Base-by-base conservation (phyloP, 176 grass and related monocot species). In the Saccharum officinarum region DNA sequence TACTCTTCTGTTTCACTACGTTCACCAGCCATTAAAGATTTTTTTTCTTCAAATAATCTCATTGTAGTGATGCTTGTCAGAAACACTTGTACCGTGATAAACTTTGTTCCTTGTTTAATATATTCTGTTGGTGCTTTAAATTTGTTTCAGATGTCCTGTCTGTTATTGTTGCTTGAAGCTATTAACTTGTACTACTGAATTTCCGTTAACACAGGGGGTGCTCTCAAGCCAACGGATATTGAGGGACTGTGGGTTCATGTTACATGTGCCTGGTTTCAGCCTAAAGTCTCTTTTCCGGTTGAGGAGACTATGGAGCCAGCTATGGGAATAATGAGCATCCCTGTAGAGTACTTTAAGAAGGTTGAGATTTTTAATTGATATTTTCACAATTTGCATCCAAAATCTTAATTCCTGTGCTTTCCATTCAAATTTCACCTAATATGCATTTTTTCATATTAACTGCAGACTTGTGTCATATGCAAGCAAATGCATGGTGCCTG, bases 261-360 rank as follows among this genome's bases (percentile, higher is more conserved):
- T 50, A 96, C 90, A 76, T 99, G 97, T 76, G 93, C 93, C 25
- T 99, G 97, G 97, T 99, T 92, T 89, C 97, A 94, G 76, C 97
- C 93, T 73, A 89, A 92, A 86, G 91, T 96, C 17, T 86, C 89
- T 10, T 99, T 99, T 87, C 88, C 78, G 38, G 74, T 90, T 88
- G 91, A 89, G 15, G 76, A 91, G 54, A 92, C 69, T 30, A 99
- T 99, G 97, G 93, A 99, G 78, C 97, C 94, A 86, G 97, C 97
- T 77, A 76, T 87, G 72, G 94, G 92, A 33, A 80, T 99, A 89
- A 89, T 99, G 69, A 94, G 71, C 71, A 93, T 99, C 44, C 86
- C 92, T 79, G 78, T 86, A 68, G 93, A 89, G 73, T 91, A 89
- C 59, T 99, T 94, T 87, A 94, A 83, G 47, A 99, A 99, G 94